Conservation (phyloP, 768 basidiomycete genomes). For the Bullera alba region DNA sequence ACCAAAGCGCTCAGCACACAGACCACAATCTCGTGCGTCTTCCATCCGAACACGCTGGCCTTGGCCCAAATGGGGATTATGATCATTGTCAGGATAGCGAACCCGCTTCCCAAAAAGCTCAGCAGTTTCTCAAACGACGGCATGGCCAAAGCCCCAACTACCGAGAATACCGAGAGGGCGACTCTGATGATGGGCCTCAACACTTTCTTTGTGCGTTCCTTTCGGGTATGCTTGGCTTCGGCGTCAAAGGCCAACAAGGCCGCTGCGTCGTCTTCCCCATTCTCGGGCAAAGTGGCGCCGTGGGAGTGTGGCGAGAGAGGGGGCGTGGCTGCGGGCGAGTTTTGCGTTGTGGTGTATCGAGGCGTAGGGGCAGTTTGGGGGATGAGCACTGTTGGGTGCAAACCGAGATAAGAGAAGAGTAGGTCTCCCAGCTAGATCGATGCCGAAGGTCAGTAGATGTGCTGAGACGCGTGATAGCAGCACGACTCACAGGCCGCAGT, state of each 20-base stretch:
- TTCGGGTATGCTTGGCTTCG: slow-evolving; percentile 17
- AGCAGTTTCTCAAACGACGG: slow-evolving; percentile 32
- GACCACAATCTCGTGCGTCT: slow-evolving; percentile 7
- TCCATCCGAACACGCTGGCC: slow-evolving; percentile 26
- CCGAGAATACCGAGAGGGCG: slow-evolving; percentile 15
- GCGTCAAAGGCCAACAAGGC: background rate
- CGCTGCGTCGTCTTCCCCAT: too few relatives aligned
- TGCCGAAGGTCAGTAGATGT: background rate
- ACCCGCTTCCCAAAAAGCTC: slow-evolving; percentile 28
- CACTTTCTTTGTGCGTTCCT: slow-evolving; percentile 23
- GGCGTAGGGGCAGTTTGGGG: slow-evolving; percentile 19
- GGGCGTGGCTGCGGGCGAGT: slow-evolving; percentile 5
- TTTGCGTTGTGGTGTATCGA: slow-evolving; percentile 9
- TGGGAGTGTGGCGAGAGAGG: background rate
- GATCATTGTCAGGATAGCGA: slow-evolving; percentile 21
- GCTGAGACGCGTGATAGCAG: background rate
- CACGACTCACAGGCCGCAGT: slow-evolving; percentile 31
- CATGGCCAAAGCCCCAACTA: slow-evolving; percentile 28
- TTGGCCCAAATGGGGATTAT: slow-evolving; percentile 31
- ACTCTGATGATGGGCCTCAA: slow-evolving; percentile 25
- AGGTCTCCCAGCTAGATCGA: slow-evolving; percentile 29
- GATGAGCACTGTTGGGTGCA: slow-evolving; percentile 34
- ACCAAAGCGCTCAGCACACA: slow-evolving; percentile 8
- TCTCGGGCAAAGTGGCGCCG: background rate
- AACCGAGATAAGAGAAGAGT: slow-evolving; percentile 22